phyloP scores from a whole-genome alignment of 345 rosid species.

The Acer campestre region DNA sequence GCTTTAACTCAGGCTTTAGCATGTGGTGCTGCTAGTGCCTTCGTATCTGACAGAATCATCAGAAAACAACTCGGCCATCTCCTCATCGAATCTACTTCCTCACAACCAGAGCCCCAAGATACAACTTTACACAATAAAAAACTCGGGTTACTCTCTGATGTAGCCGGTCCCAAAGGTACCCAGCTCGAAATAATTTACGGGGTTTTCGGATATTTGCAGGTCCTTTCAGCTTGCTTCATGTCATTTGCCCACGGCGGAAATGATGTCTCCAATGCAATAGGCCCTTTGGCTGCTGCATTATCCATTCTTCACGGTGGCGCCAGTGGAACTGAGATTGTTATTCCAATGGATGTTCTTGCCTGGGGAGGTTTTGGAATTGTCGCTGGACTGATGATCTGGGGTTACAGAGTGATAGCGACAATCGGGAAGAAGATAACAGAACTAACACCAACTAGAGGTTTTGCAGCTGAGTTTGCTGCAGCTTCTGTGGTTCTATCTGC shows the following conservation, averaged over 20 bases:
- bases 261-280: constrained; percentile 94
- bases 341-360: constrained; percentile 83
- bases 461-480: constrained; percentile 96
- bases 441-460: constrained; percentile 94
- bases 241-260: constrained; percentile 97
- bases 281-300: constrained; percentile 89
- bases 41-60: constrained; percentile 66
- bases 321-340: constrained; percentile 60
- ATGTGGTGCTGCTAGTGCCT: constrained; percentile 80
- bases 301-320: constrained; percentile 80
- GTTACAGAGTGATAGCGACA: constrained; percentile 91
- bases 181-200: constrained; percentile 90
- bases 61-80: constrained; percentile 85
- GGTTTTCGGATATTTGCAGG: constrained; percentile 92
- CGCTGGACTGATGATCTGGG: constrained; percentile 89
- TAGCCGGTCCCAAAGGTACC: constrained; percentile 91
- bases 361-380: constrained; percentile 99
- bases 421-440: constrained; percentile 97
- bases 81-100: constrained; percentile 49
- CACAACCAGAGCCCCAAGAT: constrained; percentile 41
- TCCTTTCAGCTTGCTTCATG: constrained; percentile 98
- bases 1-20: constrained; percentile 77
- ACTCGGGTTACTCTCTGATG: constrained; percentile 79
- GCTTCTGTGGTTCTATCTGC: constrained; percentile 93
- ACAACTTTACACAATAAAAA: constrained; percentile 37